Evolutionary conservation across 768 basidiomycete species (phyloP).

Genomic region (Rubroboletus satanas): DNA sequence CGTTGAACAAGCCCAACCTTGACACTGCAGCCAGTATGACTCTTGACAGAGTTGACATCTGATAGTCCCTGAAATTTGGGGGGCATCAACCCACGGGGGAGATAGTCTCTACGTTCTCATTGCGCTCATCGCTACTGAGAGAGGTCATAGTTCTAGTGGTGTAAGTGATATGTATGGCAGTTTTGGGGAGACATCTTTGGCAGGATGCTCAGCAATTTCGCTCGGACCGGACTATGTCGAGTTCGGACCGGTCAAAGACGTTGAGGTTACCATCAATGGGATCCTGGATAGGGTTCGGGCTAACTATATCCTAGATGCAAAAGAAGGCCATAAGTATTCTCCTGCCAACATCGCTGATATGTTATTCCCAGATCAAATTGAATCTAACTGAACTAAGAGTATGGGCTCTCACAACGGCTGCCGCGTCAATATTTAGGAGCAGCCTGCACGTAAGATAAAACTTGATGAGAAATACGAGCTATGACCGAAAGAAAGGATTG

Average conservation of each 20-base stretch:
- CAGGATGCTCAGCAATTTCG: not conserved
- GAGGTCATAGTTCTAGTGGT: not conserved
- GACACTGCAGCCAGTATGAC: not conserved
- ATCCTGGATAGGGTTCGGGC: slow-evolving; percentile 8
- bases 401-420: not conserved
- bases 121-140: not conserved
- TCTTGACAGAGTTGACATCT: not conserved
- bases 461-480: no score
- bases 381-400: slow-evolving; percentile 4
- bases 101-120: not conserved
- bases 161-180: not conserved
- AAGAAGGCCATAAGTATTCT: slow-evolving; percentile 6
- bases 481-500: no score
- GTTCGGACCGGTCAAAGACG: not conserved
- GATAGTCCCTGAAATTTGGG: not conserved
- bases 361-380: not conserved
- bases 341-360: slow-evolving; percentile 7
- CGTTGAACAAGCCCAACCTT: not conserved
- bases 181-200: not conserved
- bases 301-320: slow-evolving; percentile 2
- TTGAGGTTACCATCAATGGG: slow-evolving; percentile 13
- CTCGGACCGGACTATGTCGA: not conserved
- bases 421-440: no score
- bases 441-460: no score
- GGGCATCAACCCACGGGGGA: not conserved